Evolutionary conservation across 345 rosid genomes (phyloP), one percentile per base, ranked within the genome.

Genomic region (Psidium friedrichsthalianum): DNA sequence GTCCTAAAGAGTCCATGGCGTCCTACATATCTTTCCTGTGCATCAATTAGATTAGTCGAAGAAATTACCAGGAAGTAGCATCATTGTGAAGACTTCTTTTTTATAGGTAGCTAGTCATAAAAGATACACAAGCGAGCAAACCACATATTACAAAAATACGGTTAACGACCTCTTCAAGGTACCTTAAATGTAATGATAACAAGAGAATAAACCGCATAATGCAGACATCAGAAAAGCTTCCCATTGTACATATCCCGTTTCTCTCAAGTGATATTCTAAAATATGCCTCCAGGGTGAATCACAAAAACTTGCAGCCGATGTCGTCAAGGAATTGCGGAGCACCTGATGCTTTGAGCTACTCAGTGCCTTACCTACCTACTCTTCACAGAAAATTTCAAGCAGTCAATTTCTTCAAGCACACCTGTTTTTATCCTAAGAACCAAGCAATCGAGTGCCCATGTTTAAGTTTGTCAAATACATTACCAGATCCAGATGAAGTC

Each of bases 21-120:
- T 85, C 91, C 83, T 91, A 93, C n/a, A n/a, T 49, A 89, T 82
- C 78, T 83, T 92, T 84, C 95, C 97, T 93, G 94, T 93, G 94
- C 89, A 89, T 24, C 51, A 69, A 82, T 27, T 78, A 86, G 53
- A 52, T 82, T 18, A 49, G 53, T 56, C 9, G 0, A 56, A n/a
- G 51, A 81, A 52, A 44, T 86, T 69, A 69, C 0, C 47, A 69
- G 80, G 47, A 69, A 69, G 47, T 36, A 32, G 47, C 47, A 69
- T 36, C 25, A 64, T 64, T 10, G 9, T 32, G 47, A 69, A 69
- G 78, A 69, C 78, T 69, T 8, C 44, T 32, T 69, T 32, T 32
- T 69, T 69, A 69, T 54, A 54, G 24, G 56, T 54, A 69, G 78
- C 32, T 64, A 10, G 76, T 29, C 16, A 29, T 64, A 64, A 42